A percentile compares a stretch with the other conserved stretches of the same genome.
Conservation (phyloP, 2,329 filamentous ascomycete species). For the Aspergillus glaucus region DNA sequence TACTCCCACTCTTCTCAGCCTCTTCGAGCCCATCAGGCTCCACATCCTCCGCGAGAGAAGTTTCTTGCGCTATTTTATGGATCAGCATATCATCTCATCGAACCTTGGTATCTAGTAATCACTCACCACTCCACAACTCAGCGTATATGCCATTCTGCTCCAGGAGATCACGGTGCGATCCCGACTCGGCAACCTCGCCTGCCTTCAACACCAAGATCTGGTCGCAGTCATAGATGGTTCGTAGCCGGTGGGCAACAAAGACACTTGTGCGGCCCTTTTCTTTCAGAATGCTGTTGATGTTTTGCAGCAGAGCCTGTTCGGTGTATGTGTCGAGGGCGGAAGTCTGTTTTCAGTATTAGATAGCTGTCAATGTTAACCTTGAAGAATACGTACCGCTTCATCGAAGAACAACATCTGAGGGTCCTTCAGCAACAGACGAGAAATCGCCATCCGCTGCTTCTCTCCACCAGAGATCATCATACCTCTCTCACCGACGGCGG, state of each 20-base stretch:
- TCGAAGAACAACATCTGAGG: conserved; percentile 90
- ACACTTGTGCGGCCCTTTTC: conserved; percentile 87
- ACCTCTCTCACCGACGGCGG: conserved; percentile 85
- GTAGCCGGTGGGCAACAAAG: conserved; percentile 85
- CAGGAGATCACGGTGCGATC: conserved; percentile 79
- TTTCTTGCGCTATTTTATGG: conserved; percentile 52
- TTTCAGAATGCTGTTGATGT: conserved; percentile 86
- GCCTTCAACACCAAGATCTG: conserved; percentile 84
- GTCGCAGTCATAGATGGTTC: conserved; percentile 91
- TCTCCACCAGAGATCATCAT: conserved; percentile 97
- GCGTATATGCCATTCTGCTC: conserved; percentile 69
- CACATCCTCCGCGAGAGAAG: conserved; percentile 38
- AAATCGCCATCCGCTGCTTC: conserved; percentile 84
- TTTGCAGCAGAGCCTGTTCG: conserved; percentile 79
- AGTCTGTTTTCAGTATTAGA: conserved; percentile 43
- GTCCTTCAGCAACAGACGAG: conserved; percentile 77
- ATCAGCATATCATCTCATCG: not conserved
- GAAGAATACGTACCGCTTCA: conserved; percentile 58
- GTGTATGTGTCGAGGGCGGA: conserved; percentile 90
- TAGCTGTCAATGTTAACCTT: not conserved
- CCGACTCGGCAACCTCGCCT: conserved; percentile 79
- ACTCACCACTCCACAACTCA: conserved; percentile 80
- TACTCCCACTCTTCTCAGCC: conserved; percentile 28
- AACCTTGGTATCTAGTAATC: not conserved
- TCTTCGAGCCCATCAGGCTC: conserved; percentile 33